phyloP scores from a whole-genome alignment of 2,329 filamentous ascomycete species.

The Arthrobotrys conoides region DNA sequence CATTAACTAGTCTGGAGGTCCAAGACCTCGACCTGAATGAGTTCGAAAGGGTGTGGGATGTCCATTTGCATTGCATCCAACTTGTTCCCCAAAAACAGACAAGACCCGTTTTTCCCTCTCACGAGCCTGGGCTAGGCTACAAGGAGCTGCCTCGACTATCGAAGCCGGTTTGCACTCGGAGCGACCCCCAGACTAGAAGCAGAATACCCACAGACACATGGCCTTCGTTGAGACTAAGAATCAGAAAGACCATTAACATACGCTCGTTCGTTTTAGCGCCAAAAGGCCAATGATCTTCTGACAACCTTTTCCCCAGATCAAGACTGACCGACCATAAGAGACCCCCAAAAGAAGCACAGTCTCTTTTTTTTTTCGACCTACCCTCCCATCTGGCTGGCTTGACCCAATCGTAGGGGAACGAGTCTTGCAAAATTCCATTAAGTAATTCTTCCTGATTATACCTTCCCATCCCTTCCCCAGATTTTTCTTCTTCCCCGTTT shows the following conservation, averaged over 20 bases:
- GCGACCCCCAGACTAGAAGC: no score
- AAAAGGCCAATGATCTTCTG: slow-evolving; percentile 60
- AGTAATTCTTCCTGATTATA: slow-evolving; percentile 58
- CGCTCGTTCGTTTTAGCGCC: slow-evolving; percentile 55
- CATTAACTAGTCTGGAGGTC: no score
- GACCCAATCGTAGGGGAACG: slow-evolving; percentile 52
- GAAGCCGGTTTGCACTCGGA: slow-evolving; percentile 35
- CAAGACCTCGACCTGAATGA: slow-evolving; percentile 3
- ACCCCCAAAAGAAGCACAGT: slow-evolving; percentile 46
- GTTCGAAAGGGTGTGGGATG: slow-evolving; percentile 34
- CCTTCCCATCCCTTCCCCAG: slow-evolving; percentile 49
- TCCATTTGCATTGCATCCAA: slow-evolving; percentile 21
- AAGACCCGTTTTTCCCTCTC: slow-evolving; percentile 29
- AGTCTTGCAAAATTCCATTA: slow-evolving; percentile 57
- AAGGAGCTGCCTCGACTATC: slow-evolving; percentile 14
- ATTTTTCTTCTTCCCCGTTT: slow-evolving; percentile 35
- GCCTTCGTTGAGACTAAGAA: slow-evolving; percentile 21
- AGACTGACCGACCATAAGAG: slow-evolving; percentile 32
- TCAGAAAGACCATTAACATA: slow-evolving; percentile 16
- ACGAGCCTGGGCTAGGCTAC: slow-evolving; percentile 25
- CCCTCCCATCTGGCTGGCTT: slow-evolving; percentile 11
- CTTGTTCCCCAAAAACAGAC: slow-evolving; percentile 12
- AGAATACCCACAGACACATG: slow-evolving; percentile 37
- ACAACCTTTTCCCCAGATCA: slow-evolving; percentile 55
- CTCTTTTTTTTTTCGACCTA: slow-evolving; percentile 11